Evolutionary conservation across 1,139 yeast genomes (phyloP), one percentile per base, ranked within the genome.

Genomic region (Starmera stellimalicola): DNA sequence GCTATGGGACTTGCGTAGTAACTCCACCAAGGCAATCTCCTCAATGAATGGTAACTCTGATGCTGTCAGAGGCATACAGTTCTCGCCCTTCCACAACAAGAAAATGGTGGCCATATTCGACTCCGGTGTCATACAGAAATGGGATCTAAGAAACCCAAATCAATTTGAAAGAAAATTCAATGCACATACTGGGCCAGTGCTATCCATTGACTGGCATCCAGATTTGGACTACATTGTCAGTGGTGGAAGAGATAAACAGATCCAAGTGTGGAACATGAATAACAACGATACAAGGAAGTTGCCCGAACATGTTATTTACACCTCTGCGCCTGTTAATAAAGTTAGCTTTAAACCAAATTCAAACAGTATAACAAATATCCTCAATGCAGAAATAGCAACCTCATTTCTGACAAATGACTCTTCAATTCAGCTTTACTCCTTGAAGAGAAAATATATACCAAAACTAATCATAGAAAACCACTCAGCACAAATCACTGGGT

Each of bases 121-220:
- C 52, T 77, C 88, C 2, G 99, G 99, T 5, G 73, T 85, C 2
- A 66, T 91, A 27, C 77, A 83, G 48, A 77, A 81, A 44, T 88
- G 85, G 74, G 99, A 91, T 55, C 48, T 84, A 14, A 66, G 98
- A 35, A 68, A 67, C 35, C 62, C 70, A 8, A 47, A 57, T 12
- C 66, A 68, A 29, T 72, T 73, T 17, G 96, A 87, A 44, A 63
- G 77, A 32, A 76, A 81, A 40, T 70, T 93, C 56, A 84, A 81
- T 48, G 93, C 95, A 3, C 98, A 91, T 54, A 73, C 91, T 2
- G 95, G 95, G 0, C 94, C 95, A 2, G 97, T 95, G 0, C 63
- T 88, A 16, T 75, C 94, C 2, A 58, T 91, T 8, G 87, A 84
- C 50, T 87, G 95, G 75, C 95, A 88, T 50, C 94, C 94, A 0